These are phyloP conservation scores for Boletus huronensis DNA, from an alignment of 768 basidiomycete genomes.

Conservation along the genomic window DNA sequence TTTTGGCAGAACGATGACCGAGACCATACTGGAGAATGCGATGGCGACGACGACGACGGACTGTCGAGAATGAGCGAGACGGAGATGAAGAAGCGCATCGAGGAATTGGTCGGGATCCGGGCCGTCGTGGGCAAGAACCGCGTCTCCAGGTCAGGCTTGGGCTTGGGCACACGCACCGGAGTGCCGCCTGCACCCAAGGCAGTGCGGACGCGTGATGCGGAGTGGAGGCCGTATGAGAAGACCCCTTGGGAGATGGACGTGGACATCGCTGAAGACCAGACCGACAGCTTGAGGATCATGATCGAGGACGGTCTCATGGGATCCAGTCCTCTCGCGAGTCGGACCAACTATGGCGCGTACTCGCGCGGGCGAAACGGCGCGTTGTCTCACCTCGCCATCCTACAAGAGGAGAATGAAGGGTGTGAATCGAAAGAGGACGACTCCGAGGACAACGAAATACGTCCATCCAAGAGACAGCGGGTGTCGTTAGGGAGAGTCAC, in stretches of 20 bases:
- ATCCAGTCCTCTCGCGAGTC: constrained; percentile 29
- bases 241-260: constrained; percentile 27
- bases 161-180: constrained; percentile 6
- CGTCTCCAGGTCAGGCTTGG: constrained; percentile 25
- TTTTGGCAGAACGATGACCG: constrained; percentile 9
- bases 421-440: constrained; percentile 10
- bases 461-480: constrained; percentile 23
- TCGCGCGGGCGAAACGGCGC: constrained; percentile 6
- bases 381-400: constrained; percentile 18
- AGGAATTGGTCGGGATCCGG: constrained; percentile 57
- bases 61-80: constrained; percentile 33
- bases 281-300: constrained; percentile 2
- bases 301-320: constrained; percentile 18
- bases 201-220: constrained; percentile 20
- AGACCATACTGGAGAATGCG: not conserved
- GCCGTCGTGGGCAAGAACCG: constrained; percentile 30
- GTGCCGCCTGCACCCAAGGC: constrained; percentile 34
- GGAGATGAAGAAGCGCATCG: constrained; percentile 53
- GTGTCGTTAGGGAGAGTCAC: not conserved
- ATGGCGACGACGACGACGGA: constrained; percentile 5
- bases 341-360: constrained; percentile 7
- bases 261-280: constrained; percentile 6
- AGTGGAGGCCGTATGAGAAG: constrained; percentile 18
- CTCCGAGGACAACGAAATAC: constrained; percentile 6
- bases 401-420: constrained; percentile 29